Percentiles rank a stretch among this genome's conserved stretches.
These are phyloP conservation scores for Cutaneotrichosporon cyanovorans DNA, from an alignment of 1,284 basidiomycete genomes.

Conservation along the genomic window DNA sequence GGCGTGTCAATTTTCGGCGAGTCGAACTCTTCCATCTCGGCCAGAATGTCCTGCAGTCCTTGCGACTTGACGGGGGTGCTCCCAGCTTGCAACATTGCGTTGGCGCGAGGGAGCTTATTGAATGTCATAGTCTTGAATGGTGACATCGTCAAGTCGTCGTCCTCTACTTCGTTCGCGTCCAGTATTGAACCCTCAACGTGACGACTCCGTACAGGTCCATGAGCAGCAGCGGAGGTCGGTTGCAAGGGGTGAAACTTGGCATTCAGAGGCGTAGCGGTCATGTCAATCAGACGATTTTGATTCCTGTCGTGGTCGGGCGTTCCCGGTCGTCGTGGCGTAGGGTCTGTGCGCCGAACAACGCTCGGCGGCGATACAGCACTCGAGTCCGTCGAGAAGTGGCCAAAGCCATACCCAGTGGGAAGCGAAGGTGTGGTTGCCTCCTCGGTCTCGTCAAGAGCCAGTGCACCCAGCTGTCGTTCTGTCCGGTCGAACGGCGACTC, in stretches of 20 bases:
- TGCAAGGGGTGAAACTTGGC: conserved; percentile 38
- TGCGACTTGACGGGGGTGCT: conserved; percentile 2
- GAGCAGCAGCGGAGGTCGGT: too few species aligned
- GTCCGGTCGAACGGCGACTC: conserved; percentile 69
- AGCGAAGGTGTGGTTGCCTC: conserved; percentile 32
- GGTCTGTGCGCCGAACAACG: too few species aligned
- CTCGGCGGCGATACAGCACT: too few species aligned
- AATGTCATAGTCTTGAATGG: conserved; percentile 79
- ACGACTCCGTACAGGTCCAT: too few species aligned
- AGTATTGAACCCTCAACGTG: too few species aligned
- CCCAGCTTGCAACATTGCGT: conserved; percentile 39
- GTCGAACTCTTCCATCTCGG: conserved; percentile 30
- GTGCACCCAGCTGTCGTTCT: conserved; percentile 55
- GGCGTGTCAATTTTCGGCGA: conserved; percentile 29
- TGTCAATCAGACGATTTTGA: conserved; percentile 46
- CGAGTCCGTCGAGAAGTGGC: background rate
- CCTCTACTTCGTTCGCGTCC: conserved; percentile 5
- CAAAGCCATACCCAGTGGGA: conserved; percentile 27
- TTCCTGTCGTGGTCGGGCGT: background rate
- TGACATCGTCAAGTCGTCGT: conserved; percentile 62
- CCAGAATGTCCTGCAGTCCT: conserved; percentile 36
- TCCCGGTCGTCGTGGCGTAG: conserved; percentile 1
- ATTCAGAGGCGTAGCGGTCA: conserved; percentile 55
- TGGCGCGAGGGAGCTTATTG: conserved; percentile 58
- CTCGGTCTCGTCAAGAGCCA: conserved; percentile 36